phyloP scores from a whole-genome alignment of 208 protist genomes.

The Crithidia acanthocephali region DNA sequence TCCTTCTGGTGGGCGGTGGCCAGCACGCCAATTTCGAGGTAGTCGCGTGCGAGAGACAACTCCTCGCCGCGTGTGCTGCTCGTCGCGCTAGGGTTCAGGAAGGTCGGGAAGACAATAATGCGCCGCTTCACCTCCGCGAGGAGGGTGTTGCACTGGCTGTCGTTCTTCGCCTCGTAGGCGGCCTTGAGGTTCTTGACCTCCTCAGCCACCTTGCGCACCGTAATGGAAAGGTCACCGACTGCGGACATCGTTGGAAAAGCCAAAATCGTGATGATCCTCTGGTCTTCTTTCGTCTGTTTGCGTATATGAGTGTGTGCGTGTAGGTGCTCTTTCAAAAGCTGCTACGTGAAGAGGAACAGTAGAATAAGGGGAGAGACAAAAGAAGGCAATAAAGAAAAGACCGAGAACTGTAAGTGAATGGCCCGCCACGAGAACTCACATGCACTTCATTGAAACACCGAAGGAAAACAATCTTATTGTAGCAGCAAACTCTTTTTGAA shows the following conservation, averaged over 20 bases:
- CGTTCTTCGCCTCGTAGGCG: constrained; percentile 67
- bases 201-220: constrained; percentile 75
- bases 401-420: too few relatives aligned
- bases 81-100: constrained; percentile 70
- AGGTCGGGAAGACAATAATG: constrained; percentile 90
- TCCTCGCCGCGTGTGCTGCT: constrained; percentile 82
- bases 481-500: too few relatives aligned
- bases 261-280: constrained; percentile 5
- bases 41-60: constrained; percentile 81
- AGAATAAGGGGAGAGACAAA: too few relatives aligned
- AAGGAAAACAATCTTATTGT: too few relatives aligned
- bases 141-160: constrained; percentile 50
- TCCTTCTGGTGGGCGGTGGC: constrained; percentile 80
- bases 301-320: too few relatives aligned
- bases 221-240: constrained; percentile 54
- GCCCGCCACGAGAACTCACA: too few relatives aligned
- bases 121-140: constrained; percentile 73
- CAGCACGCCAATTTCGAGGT: constrained; percentile 86
- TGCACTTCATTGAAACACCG: too few relatives aligned
- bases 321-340: too few relatives aligned
- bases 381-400: too few relatives aligned
- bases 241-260: constrained; percentile 16
- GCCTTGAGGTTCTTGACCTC: constrained; percentile 79
- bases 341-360: too few relatives aligned
- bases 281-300: background rate